These are phyloP conservation scores for Beauveria scarabaeidicola DNA, from an alignment of 2,329 filamentous ascomycete genomes.

Conservation along the genomic window DNA sequence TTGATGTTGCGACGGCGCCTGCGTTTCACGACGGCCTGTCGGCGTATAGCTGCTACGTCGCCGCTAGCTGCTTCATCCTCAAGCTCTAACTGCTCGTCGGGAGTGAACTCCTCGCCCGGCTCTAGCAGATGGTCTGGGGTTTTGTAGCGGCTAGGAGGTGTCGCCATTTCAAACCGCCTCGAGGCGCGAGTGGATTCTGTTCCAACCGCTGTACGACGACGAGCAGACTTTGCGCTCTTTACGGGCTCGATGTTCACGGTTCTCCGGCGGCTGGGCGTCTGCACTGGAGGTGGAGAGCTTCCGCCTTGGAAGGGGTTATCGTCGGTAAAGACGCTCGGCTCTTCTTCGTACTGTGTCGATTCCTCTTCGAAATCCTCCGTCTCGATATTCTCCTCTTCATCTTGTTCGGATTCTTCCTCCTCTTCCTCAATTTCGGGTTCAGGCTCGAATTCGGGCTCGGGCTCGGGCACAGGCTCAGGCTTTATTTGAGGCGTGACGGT, in stretches of 20 bases:
- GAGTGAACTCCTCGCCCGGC: slow-evolving; percentile 85
- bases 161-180: slow-evolving; percentile 49
- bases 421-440: slow-evolving; percentile 32
- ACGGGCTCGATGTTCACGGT: slow-evolving; percentile 35
- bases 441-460: slow-evolving; percentile 38
- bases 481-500: slow-evolving; percentile 46
- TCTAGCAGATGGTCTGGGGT: slow-evolving; percentile 41
- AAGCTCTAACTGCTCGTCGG: slow-evolving; percentile 77
- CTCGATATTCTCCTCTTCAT: slow-evolving; percentile 34
- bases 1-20: slow-evolving; percentile 41
- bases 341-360: slow-evolving; percentile 28
- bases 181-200: slow-evolving; percentile 28
- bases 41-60: slow-evolving; percentile 34
- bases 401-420: slow-evolving; percentile 34
- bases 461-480: slow-evolving; percentile 29
- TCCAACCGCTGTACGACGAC: slow-evolving; percentile 34
- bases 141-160: slow-evolving; percentile 26
- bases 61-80: slow-evolving; percentile 56
- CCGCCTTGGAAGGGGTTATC: slow-evolving; percentile 94
- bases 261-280: slow-evolving; percentile 42
- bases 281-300: slow-evolving; percentile 53
- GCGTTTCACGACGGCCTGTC: slow-evolving; percentile 29
- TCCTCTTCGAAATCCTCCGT: slow-evolving; percentile 29
- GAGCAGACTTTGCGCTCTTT: slow-evolving; percentile 34
- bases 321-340: slow-evolving; percentile 63